Evolutionary conservation across 768 basidiomycete species (phyloP), one percentile per base, ranked within the genome.

Genomic region (Phanerochaete sordida): DNA sequence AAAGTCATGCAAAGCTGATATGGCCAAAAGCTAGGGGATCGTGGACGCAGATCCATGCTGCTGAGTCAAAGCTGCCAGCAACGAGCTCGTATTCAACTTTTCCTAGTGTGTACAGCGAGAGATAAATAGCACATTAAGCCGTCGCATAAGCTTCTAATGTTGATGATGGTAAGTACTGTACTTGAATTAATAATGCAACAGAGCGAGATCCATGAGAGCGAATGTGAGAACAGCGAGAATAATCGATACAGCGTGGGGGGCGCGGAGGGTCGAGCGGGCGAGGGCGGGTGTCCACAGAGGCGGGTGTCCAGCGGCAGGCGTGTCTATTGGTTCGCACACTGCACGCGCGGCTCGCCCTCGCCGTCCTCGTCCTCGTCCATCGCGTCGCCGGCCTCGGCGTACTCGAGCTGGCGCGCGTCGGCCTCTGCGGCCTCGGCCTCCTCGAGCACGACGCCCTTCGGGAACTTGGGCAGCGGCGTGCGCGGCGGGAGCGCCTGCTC

Each of bases 401-500:
- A 70, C 74, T 72, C 80, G 75, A 71, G 74, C 74, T 84, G 78
- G 66, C 87, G 82, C 62, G 86, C 82, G 72, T 94, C 91, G 6
- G 87, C 84, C 66, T 95, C 89, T 55, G 88, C 84, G 51, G 98
- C 76, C 47, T 86, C 81, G 58, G 91, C 93, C 70, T 98, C 95
- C 70, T 99, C 97, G 8, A 94, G 67, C 54, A 83, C 66, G 57
- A 87, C 66, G 61, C 79, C 81, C 77, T 87, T 87, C 19, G 82
- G 76, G 69, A 86, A 88, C 64, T 80, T 87, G 61, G 84, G 82
- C 16, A 92, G 54, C 39, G 86, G 79, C 59, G 75, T 79, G 50
- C 97, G 87, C 1, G 91, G 82, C 3, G 95, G 91, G 1, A 99
- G 84, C 24, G 93, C 95, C 28, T 81, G 73, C 75, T 98, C 95